phyloP scores from a whole-genome alignment of 2,329 filamentous ascomycete species.

The Cladophialophora yegresii region DNA sequence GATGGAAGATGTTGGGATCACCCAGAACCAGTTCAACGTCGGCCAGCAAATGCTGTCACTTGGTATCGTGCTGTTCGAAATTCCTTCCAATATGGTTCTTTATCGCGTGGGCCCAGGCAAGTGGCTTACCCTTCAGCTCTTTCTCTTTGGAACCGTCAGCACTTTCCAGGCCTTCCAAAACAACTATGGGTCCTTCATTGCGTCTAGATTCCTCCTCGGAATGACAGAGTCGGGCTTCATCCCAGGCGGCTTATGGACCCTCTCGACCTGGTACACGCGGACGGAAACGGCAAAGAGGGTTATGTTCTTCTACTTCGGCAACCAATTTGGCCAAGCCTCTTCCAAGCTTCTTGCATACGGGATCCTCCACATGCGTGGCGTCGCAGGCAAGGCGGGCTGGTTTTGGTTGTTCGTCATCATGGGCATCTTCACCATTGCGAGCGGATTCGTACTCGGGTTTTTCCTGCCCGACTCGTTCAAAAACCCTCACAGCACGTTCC shows the following conservation, averaged over 20 bases:
- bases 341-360: constrained; percentile 45
- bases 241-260: constrained; percentile 54
- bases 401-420: constrained; percentile 60
- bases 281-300: constrained; percentile 56
- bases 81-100: constrained; percentile 58
- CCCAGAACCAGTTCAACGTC: constrained; percentile 58
- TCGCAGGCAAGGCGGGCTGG: constrained; percentile 55
- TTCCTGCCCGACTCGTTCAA: constrained; percentile 51
- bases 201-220: constrained; percentile 56
- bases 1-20: constrained; percentile 53
- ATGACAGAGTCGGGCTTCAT: constrained; percentile 60
- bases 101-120: constrained; percentile 55
- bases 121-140: constrained; percentile 58
- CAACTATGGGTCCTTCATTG: constrained; percentile 52
- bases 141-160: constrained; percentile 55
- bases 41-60: constrained; percentile 56
- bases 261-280: constrained; percentile 59
- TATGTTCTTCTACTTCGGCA: constrained; percentile 60
- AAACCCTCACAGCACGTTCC: constrained; percentile 49
- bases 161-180: constrained; percentile 58
- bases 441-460: constrained; percentile 46
- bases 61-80: constrained; percentile 53
- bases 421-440: constrained; percentile 55
- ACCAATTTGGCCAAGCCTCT: constrained; percentile 54
- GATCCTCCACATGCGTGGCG: constrained; percentile 53